Evolutionary conservation across 2,329 filamentous ascomycete genomes (phyloP), one percentile per base, ranked within the genome.

Genomic region (Alternaria triticina): DNA sequence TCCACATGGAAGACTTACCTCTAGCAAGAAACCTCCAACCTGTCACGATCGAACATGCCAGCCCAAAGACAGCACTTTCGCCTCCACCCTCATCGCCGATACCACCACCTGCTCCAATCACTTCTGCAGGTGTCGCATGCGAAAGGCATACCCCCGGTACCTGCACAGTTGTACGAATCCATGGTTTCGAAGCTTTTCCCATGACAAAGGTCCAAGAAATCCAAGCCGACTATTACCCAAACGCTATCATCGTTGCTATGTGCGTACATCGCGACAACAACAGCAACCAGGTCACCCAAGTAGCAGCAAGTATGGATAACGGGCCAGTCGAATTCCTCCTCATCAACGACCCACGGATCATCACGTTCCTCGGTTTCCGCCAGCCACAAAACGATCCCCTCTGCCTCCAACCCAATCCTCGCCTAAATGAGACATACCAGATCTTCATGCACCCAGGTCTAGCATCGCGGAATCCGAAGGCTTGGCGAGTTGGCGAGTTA

Each of bases 311-410:
- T 23, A 23, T 71, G 9, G 56, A 66, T 7, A 58, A 66, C 11
- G 67, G 70, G 10, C 64, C 68, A 0, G 57, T 70, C 40, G 54
- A 71, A 23, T 62, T 70, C 22, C 49, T 72, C 4, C 2, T 68
- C 27, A 71, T 72, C 40, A 61, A 58, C 11, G 59, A 67, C 22
- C 12, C 22, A 2, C 61, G 59, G 1, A 33, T 68, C 17, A 67
- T 72, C n/a, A 46, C 40, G 1, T 62, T 59, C 1, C 62, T 72
- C 1, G 64, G 69, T 15, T 50, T 72, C 6, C 44, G 22, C 3
- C 22, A 64, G n/a, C 55, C n/a, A 20, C 43, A 7, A 9, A 55
- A 65, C 25, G 62, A 30, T 5, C 54, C 56, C 6, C 22, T 43
- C 3, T 15, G 46, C 11, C 47, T 67, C 5, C 27, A 54, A 7